Evolutionary conservation across 768 basidiomycete genomes (phyloP), one percentile per base, ranked within the genome.

Genomic region (Rhizopogon roseolus): DNA sequence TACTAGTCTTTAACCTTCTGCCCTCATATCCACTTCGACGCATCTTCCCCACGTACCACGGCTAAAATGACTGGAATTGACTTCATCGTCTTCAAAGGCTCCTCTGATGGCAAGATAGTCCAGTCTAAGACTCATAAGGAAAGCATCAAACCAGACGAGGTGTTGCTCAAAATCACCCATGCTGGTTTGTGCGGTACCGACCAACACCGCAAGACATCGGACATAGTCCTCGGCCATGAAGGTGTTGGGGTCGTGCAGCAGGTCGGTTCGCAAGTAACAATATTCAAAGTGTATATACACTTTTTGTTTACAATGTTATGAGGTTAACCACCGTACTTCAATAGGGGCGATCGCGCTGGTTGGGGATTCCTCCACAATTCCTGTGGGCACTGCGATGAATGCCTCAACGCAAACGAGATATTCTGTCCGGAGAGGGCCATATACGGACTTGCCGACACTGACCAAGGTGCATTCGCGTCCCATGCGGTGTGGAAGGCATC

Each of bases 141-240:
- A 5, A 37, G 53, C 8, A 62, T 71, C 37, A 60, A 57, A 17
- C 53, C 54, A 7, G 64, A 67, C 34, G 53, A 71, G 34, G 70
- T 71, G 28, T 60, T 72, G 4, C 34, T 71, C 46, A 64, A 50
- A 48, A 54, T 71, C 53, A 71, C 70, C 9, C 70, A 71, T 32
- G 64, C 61, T 14, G 72, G 73, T 0, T n/a, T 74, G 19, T 74
- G 73, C 19, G 72, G 71, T 41, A 75, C 74, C 0, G 74, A 76
- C 57, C 61, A 66, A 38, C 73, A 73, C 45, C 67, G 60, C 55
- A 65, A 60, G 54, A 13, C 49, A 10, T 45, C 25, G 6, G 70
- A 71, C 45, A 71, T 71, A 57, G 72, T 73, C 10, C 69, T 75
- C 36, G 71, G 74, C 6, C 74, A 75, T 43, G 73, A 75, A 59